Evolutionary conservation across 2,329 filamentous ascomycete genomes (phyloP), one percentile per base, ranked within the genome.

Genomic region (Aspergillus sp.): DNA sequence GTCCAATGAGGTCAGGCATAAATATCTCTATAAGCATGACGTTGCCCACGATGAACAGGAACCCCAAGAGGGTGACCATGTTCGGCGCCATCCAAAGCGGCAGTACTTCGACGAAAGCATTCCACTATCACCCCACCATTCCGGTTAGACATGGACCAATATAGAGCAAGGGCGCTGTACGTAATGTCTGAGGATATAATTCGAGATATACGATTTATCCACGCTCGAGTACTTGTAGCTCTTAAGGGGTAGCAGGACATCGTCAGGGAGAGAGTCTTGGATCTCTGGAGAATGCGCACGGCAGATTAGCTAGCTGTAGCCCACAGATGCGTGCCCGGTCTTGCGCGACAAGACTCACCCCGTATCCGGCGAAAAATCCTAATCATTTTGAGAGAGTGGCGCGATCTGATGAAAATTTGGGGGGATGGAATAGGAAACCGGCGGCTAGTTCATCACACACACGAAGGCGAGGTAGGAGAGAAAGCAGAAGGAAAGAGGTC

Each of bases 61-160:
- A 99, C 58, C 95, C 95, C 48, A 98, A 77, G 23, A 99, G 82
- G 64, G 95, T 99, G 59, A 99, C 93, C 87, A 97, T 95, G 73
- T 99, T 99, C 35, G 95, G 95, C 27, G 95, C 95, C 55, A 99
- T 84, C 93, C 93, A 99, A 85, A 97, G 79, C 63, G 95, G 95
- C 68, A 99, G 79, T 43, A 97, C 78, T 73, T 96, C 87, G 68
- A 98, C 95, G 68, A 93, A 93, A 64, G 87, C 91, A 84, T 97
- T 98, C 95, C 95, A 99, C 93, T 98, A 76, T 70, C 37, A 39
- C 48, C 37, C 39, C 31, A n/a, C 19, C 37, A 53, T 57, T 50
- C 37, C 52, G 43, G 52, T 61, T 50, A 61, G 62, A 58, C 27
- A 45, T 6, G 40, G 17, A 67, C n/a, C 41, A 48, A 44, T 17